These are phyloP conservation scores for Phoma sp. DNA, from an alignment of 2,329 filamentous ascomycete species.

Conservation along the genomic window DNA sequence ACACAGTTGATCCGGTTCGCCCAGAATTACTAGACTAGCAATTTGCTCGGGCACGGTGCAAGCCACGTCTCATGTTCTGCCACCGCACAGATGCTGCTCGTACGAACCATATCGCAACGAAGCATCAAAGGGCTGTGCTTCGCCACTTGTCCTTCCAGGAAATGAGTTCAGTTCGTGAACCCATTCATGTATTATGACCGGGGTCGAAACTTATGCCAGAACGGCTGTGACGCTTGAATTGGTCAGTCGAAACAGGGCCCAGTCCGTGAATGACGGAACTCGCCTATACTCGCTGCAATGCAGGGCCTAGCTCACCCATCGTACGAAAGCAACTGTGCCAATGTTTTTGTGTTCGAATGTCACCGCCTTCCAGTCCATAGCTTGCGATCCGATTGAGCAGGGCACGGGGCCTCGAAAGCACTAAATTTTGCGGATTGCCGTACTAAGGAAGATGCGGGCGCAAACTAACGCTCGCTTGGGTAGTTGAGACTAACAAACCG, in stretches of 20 bases:
- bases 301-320: neutral
- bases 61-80: neutral
- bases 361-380: neutral
- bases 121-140: neutral
- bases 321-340: neutral
- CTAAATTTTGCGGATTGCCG: neutral
- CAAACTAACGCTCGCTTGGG: neutral
- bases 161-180: neutral
- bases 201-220: slow-evolving; percentile 4
- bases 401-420: neutral
- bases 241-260: slow-evolving; percentile 6
- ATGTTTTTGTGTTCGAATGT: neutral
- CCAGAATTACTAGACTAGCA: neutral
- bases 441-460: neutral
- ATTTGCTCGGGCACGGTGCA: neutral
- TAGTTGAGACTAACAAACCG: neutral
- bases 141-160: neutral
- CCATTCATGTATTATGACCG: neutral
- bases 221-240: neutral
- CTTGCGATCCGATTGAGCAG: neutral
- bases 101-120: neutral
- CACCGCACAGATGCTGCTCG: neutral
- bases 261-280: slow-evolving; percentile 1
- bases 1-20: neutral
- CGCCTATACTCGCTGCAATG: neutral